phyloP scores from a whole-genome alignment of 306 rosid genomes.

The Gillenia trifoliata region DNA sequence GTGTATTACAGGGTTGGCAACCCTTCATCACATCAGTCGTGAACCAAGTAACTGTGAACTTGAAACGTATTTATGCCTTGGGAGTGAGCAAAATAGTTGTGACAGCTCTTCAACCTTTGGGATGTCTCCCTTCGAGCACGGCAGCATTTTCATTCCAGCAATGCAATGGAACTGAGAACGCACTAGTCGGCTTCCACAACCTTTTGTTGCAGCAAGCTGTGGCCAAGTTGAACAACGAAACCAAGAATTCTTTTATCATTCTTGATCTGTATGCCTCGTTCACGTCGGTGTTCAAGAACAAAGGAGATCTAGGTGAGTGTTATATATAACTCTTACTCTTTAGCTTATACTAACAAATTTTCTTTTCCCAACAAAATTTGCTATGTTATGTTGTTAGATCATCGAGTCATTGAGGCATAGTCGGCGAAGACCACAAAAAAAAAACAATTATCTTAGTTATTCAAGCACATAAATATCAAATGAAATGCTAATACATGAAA shows the following conservation, averaged over 20 bases:
- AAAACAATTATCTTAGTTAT: no score
- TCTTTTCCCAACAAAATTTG: no score
- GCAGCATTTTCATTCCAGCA: slow-evolving; percentile 29
- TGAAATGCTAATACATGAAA: neutral
- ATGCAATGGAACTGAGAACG: slow-evolving; percentile 49
- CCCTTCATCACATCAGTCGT: slow-evolving; percentile 51
- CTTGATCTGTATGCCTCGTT: slow-evolving; percentile 63
- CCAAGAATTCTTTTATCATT: slow-evolving; percentile 24
- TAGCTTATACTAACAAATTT: neutral
- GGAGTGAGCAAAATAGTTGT: slow-evolving; percentile 71
- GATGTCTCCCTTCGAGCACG: slow-evolving; percentile 65
- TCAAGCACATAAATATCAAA: neutral
- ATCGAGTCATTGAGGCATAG: no score
- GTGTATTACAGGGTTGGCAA: slow-evolving; percentile 37
- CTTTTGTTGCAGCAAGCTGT: slow-evolving; percentile 50
- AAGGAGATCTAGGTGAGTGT: slow-evolving; percentile 28
- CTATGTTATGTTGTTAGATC: neutral
- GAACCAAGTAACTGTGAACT: slow-evolving; percentile 40
- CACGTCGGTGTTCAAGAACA: slow-evolving; percentile 48
- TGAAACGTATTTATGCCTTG: slow-evolving; percentile 47
- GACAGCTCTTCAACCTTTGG: slow-evolving; percentile 56
- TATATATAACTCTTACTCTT: neutral
- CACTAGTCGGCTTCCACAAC: slow-evolving; percentile 54
- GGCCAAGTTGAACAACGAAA: slow-evolving; percentile 41
- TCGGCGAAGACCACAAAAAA: no score